A percentile compares a stretch with the other conserved stretches of the same genome.
Evolutionary conservation across 768 basidiomycete genomes (phyloP).

Genomic region (Candolleomyces aberdarensis): DNA sequence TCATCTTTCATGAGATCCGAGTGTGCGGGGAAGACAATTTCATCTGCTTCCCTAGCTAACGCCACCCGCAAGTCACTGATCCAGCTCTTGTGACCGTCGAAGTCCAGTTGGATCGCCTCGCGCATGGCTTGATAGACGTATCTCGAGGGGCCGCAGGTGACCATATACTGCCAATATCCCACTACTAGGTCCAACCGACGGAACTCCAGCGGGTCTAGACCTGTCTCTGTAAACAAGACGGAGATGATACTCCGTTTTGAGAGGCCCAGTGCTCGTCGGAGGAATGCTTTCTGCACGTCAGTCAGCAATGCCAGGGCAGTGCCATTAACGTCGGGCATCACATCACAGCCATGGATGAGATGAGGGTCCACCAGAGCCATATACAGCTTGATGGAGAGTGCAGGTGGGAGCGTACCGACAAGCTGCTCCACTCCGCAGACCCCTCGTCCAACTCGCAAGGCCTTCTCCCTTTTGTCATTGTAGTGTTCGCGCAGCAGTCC

Average conservation of each 20-base stretch:
- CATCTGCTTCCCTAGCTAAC: no score
- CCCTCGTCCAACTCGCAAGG: neutral
- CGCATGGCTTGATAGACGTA: no score
- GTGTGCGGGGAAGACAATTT: no score
- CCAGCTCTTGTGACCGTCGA: no score
- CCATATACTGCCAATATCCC: no score
- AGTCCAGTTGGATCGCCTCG: no score
- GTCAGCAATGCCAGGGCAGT: neutral
- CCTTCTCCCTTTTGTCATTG: neutral
- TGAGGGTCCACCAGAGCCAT: slow-evolving; percentile 1
- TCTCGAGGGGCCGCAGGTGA: no score
- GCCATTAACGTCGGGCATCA: neutral
- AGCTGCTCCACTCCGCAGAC: neutral
- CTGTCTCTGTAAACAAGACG: neutral
- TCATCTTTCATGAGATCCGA: no score
- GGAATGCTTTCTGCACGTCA: neutral
- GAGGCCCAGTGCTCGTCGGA: neutral
- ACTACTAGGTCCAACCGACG: no score
- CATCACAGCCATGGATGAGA: neutral
- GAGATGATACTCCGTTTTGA: neutral
- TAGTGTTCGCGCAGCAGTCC: neutral
- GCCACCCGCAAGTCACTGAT: no score
- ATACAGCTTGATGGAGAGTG: neutral
- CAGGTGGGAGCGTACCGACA: neutral
- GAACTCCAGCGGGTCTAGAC: neutral